Evolutionary conservation across 352 stramenopile species (phyloP).

Genomic region (Pythium pyrilobum): DNA sequence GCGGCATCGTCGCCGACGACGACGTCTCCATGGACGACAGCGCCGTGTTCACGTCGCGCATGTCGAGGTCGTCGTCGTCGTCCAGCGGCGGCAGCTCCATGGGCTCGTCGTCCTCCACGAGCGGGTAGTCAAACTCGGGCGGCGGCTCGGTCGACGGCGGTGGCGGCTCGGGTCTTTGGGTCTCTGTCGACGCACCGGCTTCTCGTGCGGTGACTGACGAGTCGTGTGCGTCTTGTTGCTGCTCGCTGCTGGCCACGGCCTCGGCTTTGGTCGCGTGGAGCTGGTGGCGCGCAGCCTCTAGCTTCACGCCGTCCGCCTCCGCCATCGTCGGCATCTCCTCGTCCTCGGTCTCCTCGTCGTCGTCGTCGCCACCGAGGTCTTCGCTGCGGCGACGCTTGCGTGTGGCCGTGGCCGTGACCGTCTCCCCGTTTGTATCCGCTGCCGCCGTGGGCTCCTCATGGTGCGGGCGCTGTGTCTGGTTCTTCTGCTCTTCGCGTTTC

Average conservation of each 20-base stretch:
- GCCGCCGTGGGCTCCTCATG: background rate
- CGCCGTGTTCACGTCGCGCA: conserved; percentile 8
- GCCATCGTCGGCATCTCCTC: background rate
- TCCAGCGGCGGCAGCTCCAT: conserved; percentile 27
- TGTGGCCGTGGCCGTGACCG: background rate
- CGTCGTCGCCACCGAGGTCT: background rate
- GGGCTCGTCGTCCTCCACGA: conserved; percentile 21
- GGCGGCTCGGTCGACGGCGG: background rate
- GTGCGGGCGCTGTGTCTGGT: no score
- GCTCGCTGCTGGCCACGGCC: no score
- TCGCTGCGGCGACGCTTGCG: conserved; percentile 10
- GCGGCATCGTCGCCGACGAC: background rate
- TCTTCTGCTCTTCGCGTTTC: background rate
- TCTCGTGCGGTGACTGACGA: background rate
- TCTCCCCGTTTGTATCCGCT: background rate
- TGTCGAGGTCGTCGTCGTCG: conserved; percentile 14
- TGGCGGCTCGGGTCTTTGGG: no score
- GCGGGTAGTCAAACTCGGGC: background rate
- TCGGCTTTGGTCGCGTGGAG: no score
- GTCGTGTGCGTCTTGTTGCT: no score
- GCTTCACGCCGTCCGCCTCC: background rate
- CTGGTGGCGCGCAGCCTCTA: background rate
- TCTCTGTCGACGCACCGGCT: no score
- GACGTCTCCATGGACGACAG: conserved; percentile 1
- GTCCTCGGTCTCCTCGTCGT: conserved; percentile 23